Conservation (phyloP, 768 basidiomycete genomes). For the Lentinula sp. region DNA sequence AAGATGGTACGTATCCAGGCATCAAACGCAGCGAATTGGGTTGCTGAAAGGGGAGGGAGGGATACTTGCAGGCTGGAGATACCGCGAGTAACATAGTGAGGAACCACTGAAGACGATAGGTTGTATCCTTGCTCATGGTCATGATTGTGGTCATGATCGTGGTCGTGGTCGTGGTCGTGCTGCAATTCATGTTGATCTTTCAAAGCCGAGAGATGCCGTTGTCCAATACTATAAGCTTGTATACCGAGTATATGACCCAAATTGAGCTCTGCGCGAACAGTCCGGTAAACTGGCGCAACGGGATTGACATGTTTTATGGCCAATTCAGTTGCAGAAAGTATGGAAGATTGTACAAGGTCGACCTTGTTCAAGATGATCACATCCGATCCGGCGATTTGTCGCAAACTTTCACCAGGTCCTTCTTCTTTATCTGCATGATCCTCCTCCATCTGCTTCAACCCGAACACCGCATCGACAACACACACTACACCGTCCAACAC, state of each 20-base stretch:
- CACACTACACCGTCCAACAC: constrained; percentile 86
- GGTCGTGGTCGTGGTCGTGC: constrained; percentile 21
- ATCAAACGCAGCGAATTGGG: constrained; percentile 53
- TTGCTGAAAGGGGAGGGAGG: constrained; percentile 50
- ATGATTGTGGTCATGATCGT: constrained; percentile 22
- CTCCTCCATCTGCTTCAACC: constrained; percentile 80
- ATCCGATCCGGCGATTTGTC: constrained; percentile 92
- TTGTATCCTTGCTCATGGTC: constrained; percentile 26
- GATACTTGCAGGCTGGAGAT: constrained; percentile 75
- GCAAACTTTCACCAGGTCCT: constrained; percentile 30
- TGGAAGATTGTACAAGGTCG: constrained; percentile 56
- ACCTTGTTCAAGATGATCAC: constrained; percentile 89
- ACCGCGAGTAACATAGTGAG: constrained; percentile 71
- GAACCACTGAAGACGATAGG: constrained; percentile 18
- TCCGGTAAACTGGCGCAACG: constrained; percentile 65
- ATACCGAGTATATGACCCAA: constrained; percentile 74
- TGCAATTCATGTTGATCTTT: constrained; percentile 27
- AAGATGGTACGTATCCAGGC: constrained; percentile 75
- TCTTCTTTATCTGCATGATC: constrained; percentile 36
- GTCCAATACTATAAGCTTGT: constrained; percentile 64
- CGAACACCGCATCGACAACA: constrained; percentile 87
- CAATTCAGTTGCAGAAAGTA: constrained; percentile 44
- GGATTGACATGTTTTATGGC: constrained; percentile 76
- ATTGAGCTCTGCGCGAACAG: constrained; percentile 67
- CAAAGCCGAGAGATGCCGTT: constrained; percentile 19